Conservation (phyloP, 805 yeast genomes). For the Candida suzukii region DNA sequence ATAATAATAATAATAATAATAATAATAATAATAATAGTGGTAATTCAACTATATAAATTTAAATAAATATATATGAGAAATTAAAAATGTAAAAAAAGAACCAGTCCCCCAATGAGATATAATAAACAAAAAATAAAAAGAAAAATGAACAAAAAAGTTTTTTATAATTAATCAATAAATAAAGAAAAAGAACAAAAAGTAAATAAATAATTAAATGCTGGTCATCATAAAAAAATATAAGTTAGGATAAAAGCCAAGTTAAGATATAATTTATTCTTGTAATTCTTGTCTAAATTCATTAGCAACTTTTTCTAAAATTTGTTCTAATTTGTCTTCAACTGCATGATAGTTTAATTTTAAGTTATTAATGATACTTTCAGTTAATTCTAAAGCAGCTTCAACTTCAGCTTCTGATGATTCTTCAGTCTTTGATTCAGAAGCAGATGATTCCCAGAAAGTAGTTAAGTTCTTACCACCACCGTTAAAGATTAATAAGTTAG, state of each 20-base stretch:
- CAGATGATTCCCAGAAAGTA: constrained; percentile 45
- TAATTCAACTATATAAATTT: not conserved
- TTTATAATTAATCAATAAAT: not conserved
- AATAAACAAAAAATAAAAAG: not conserved
- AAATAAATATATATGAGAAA: not conserved
- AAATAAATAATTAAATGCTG: not conserved
- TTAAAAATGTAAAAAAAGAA: not conserved
- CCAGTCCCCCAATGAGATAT: not conserved
- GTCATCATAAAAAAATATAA: not conserved
- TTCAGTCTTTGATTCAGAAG: not conserved
- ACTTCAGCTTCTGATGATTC: not conserved
- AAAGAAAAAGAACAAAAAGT: not conserved
- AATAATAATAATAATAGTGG: not conserved
- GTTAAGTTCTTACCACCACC: constrained; percentile 74
- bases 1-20: too few species aligned
- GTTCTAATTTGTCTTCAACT: constrained; percentile 14
- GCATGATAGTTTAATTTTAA: constrained; percentile 13
- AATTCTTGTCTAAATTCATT: constrained; percentile 5
- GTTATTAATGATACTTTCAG: constrained; percentile 14
- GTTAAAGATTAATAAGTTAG: constrained; percentile 69
- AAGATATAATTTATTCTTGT: not conserved
- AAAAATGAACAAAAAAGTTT: not conserved
- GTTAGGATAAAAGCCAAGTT: not conserved
- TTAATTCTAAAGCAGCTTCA: constrained; percentile 12
- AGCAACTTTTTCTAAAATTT: constrained; percentile 13